Evolutionary conservation across 169 alveolate genomes (phyloP).

Genomic region (Cryptosporidium bovis): DNA sequence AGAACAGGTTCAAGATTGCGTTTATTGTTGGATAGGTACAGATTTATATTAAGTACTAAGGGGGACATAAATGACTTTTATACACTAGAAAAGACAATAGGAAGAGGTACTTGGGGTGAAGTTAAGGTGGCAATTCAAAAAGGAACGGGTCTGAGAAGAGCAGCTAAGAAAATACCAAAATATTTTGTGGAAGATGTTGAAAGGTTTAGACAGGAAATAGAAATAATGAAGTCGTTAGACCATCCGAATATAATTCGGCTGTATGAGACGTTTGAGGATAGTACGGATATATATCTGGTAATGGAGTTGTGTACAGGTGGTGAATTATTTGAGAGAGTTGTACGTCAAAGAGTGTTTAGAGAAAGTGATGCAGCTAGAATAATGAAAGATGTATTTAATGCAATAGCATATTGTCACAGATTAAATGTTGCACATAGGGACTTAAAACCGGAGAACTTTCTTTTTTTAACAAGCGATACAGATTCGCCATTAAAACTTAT

Average conservation of each 20-base stretch:
- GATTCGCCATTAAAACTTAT: constrained; percentile 87
- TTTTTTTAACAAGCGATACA: constrained; percentile 78
- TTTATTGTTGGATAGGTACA: constrained; percentile 37
- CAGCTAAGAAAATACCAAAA: constrained; percentile 84
- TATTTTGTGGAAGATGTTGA: constrained; percentile 79
- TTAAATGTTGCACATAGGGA: constrained; percentile 83
- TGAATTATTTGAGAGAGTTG: constrained; percentile 87
- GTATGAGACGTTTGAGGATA: constrained; percentile 90
- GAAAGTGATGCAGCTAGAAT: constrained; percentile 86
- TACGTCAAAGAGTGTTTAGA: constrained; percentile 84
- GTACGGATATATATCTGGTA: constrained; percentile 82
- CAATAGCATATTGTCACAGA: constrained; percentile 71
- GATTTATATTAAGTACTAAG: constrained; percentile 76
- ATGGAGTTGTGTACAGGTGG: constrained; percentile 92
- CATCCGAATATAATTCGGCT: constrained; percentile 95
- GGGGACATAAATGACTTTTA: constrained; percentile 77
- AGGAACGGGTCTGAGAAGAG: constrained; percentile 78
- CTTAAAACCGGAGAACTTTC: constrained; percentile 86
- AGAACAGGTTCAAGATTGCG: constrained; percentile 66
- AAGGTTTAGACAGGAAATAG: constrained; percentile 83
- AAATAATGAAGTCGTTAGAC: constrained; percentile 88
- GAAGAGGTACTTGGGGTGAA: constrained; percentile 84
- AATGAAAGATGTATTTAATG: constrained; percentile 81
- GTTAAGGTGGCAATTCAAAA: constrained; percentile 80
- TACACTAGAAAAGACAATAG: constrained; percentile 76